These are phyloP conservation scores for Boletus vermiculosoides DNA, from an alignment of 768 basidiomycete species.

Conservation along the genomic window DNA sequence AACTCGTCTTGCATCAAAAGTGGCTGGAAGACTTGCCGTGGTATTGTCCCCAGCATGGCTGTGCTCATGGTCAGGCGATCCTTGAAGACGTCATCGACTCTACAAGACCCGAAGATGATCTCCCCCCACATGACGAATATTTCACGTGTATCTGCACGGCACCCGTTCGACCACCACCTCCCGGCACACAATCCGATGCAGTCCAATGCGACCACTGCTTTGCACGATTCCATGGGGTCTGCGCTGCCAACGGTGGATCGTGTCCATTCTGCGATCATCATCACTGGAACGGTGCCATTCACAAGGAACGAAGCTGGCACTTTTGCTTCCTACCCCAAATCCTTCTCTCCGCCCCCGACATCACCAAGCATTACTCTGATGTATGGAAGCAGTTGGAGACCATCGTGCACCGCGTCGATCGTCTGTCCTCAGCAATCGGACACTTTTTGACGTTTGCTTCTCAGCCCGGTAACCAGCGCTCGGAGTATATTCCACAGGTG, in stretches of 20 bases:
- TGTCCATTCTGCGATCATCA: conserved; percentile 91
- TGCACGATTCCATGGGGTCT: conserved; percentile 82
- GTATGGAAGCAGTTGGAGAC: conserved; percentile 79
- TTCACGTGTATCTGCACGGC: conserved; percentile 80
- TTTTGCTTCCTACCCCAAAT: conserved; percentile 77
- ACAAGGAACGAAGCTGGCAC: conserved; percentile 81
- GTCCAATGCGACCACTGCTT: conserved; percentile 90
- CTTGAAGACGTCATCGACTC: conserved; percentile 73
- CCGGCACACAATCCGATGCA: conserved; percentile 72
- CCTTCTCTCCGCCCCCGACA: conserved; percentile 69
- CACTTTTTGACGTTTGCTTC: conserved; percentile 77
- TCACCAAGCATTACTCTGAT: conserved; percentile 75
- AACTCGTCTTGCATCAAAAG: conserved; percentile 61
- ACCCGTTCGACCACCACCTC: conserved; percentile 78
- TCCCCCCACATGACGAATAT: conserved; percentile 76
- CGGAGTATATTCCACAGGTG: conserved; percentile 76
- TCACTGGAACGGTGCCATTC: conserved; percentile 85
- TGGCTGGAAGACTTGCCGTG: conserved; percentile 80
- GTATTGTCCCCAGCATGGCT: conserved; percentile 68
- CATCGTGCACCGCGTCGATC: conserved; percentile 77
- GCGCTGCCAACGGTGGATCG: conserved; percentile 85
- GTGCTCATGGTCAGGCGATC: conserved; percentile 60
- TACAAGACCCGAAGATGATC: conserved; percentile 75
- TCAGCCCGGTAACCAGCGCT: conserved; percentile 66
- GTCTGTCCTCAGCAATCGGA: conserved; percentile 70